Conservation (phyloP, 1,284 basidiomycete genomes). For the Flammula alnicola region DNA sequence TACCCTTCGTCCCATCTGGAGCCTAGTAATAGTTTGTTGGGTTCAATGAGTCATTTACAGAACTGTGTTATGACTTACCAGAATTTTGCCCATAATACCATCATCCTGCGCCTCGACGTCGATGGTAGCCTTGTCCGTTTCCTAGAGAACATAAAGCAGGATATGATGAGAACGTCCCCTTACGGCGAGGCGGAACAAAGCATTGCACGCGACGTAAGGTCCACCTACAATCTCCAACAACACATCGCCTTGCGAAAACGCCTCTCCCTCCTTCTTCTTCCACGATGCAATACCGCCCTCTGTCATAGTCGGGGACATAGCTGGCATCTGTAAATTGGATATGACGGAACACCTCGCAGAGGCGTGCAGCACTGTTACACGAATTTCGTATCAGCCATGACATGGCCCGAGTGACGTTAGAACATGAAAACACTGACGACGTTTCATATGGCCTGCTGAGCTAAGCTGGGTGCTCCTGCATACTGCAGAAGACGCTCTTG, state of each 20-base stretch:
- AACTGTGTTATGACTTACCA: conserved; percentile 53
- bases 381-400: background rate
- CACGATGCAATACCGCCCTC: conserved; percentile 93
- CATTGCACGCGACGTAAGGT: conserved; percentile 3
- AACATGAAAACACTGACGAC: too few relatives aligned
- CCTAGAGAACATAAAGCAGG: conserved; percentile 52
- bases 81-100: conserved; percentile 90
- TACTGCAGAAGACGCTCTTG: too few relatives aligned
- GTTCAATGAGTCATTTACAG: conserved; percentile 6
- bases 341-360: conserved; percentile 60
- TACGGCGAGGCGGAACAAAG: conserved; percentile 1
- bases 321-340: conserved; percentile 84
- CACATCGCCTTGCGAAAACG: conserved; percentile 87
- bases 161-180: background rate
- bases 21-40: conserved; percentile 48
- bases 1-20: conserved; percentile 82
- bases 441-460: too few relatives aligned
- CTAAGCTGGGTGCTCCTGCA: too few relatives aligned
- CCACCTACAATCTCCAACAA: conserved; percentile 88
- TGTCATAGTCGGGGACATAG: conserved; percentile 99
- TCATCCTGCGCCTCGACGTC: conserved; percentile 99
- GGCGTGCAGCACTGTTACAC: conserved; percentile 58
- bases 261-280: conserved; percentile 92
- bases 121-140: conserved; percentile 99
- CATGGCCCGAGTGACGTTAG: too few relatives aligned